Conservation (phyloP, 768 basidiomycete genomes). For the Phylloporus arenicola region DNA sequence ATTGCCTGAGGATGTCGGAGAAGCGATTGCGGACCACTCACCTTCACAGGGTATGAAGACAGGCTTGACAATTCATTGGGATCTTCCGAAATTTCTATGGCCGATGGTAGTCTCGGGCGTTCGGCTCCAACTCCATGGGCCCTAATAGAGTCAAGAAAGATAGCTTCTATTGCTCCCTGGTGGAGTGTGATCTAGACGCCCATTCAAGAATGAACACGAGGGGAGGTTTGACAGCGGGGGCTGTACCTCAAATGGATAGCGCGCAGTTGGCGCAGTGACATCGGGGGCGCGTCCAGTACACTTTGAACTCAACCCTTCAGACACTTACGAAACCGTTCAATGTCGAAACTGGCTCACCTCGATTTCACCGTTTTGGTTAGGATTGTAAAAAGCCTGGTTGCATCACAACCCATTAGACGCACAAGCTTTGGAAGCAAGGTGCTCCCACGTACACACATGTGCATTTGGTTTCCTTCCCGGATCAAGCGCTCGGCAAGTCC, state of each 20-base stretch:
- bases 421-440: not conserved
- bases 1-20: not conserved
- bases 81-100: constrained; percentile 33
- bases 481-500: constrained; percentile 64
- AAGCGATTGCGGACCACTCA: not conserved
- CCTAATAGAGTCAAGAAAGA: constrained; percentile 39
- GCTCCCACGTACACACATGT: constrained; percentile 50
- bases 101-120: constrained; percentile 29
- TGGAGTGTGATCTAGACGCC: constrained; percentile 30
- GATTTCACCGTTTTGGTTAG: constrained; percentile 53
- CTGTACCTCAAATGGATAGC: constrained; percentile 66
- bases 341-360: constrained; percentile 35
- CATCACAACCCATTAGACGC: not conserved
- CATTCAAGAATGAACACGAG: not conserved
- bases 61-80: constrained; percentile 31
- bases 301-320: constrained; percentile 31
- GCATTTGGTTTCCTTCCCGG: constrained; percentile 62
- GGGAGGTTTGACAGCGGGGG: not conserved
- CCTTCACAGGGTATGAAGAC: constrained; percentile 31
- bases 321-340: not conserved
- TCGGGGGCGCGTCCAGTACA: constrained; percentile 59
- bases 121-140: constrained; percentile 31
- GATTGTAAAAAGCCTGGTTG: constrained; percentile 69
- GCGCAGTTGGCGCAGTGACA: constrained; percentile 54
- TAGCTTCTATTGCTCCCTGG: constrained; percentile 39